These are phyloP conservation scores for Vigna unguiculata DNA, from an alignment of 306 rosid genomes.

Conservation along the genomic window DNA sequence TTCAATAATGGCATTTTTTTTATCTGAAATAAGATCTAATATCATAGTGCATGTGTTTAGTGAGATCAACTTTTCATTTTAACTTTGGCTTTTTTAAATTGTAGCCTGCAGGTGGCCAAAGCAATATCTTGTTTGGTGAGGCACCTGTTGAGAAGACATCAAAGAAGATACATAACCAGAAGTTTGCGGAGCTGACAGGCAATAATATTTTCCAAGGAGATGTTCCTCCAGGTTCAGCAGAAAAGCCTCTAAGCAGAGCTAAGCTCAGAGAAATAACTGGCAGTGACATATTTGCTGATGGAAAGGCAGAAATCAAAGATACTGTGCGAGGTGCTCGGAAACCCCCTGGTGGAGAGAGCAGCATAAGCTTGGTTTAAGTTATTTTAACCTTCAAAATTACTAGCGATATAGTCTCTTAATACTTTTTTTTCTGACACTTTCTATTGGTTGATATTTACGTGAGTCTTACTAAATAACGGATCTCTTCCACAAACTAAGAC, in stretches of 20 bases:
- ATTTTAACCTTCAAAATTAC: background rate
- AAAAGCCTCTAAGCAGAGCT: constrained; percentile 83
- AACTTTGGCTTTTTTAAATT: constrained; percentile 12
- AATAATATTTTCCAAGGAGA: constrained; percentile 84
- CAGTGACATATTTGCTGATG: constrained; percentile 89
- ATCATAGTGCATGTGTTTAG: background rate
- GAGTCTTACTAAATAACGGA: too few relatives aligned
- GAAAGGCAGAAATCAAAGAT: constrained; percentile 74
- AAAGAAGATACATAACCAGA: constrained; percentile 86
- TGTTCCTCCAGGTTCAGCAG: constrained; percentile 74
- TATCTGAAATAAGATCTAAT: constrained; percentile 11
- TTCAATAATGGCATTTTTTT: background rate
- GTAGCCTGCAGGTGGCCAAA: constrained; percentile 98
- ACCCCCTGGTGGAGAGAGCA: constrained; percentile 97
- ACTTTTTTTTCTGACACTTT: background rate
- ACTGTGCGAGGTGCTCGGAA: constrained; percentile 78
- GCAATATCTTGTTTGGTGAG: constrained; percentile 83
- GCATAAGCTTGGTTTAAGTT: constrained; percentile 78
- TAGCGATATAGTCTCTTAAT: background rate
- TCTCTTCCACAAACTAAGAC: background rate
- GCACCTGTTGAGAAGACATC: constrained; percentile 72
- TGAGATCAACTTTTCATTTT: constrained; percentile 25
- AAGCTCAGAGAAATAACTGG: constrained; percentile 94
- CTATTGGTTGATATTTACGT: background rate
- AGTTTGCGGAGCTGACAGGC: constrained; percentile 88